Evolutionary conservation across 352 stramenopile species (phyloP), one percentile per base, ranked within the genome.

Genomic region (Thraustochytrium sp.): DNA sequence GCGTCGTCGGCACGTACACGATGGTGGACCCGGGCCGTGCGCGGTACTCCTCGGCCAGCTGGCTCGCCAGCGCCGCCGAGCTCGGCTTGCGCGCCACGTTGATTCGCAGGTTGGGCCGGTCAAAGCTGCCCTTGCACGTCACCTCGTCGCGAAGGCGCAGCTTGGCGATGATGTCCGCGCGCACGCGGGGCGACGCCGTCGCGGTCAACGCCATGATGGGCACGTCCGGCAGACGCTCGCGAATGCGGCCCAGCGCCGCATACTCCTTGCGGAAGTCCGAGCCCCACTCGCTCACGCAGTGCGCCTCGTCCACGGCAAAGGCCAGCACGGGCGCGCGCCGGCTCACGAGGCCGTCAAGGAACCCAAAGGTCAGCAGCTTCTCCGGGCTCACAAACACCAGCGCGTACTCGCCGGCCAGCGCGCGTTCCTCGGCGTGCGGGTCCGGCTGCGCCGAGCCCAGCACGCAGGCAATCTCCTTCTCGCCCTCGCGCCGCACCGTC

Each of bases 261-360:
- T 99, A 99, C 85, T 98, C 97, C 84, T 97, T 97, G 18, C 97
- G 90, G 85, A 99, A 99, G 86, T 99, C 98, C 86, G 99, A 96
- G 31, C 96, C 97, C 97, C 97, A 99, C 84, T 97, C 86, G 34
- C 61, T 88, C 77, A 99, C 94, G 87, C 97, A 99, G 85, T 99
- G 97, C 36, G 92, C 92, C 87, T 97, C 93, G 85, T 99, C 96
- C 2, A 99, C 92, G 21, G 99, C 94, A 88, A 99, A 99, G 26
- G 38, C 62, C 11, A 53, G 29, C 36, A 72, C 59, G 8, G 13
- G 26, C 36, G 36, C 26, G 13, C 46, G 13, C 26, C 34, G 36
- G 13, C 29, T 18, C 13, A 40, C 29, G 21, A 72, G 59, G 9
- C n/a, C 59, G 40, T 72, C 59, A 21, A 75, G 36, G 11, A 51